Evolutionary conservation across 768 basidiomycete genomes (phyloP).

Genomic region (Hortiboletus campestris): DNA sequence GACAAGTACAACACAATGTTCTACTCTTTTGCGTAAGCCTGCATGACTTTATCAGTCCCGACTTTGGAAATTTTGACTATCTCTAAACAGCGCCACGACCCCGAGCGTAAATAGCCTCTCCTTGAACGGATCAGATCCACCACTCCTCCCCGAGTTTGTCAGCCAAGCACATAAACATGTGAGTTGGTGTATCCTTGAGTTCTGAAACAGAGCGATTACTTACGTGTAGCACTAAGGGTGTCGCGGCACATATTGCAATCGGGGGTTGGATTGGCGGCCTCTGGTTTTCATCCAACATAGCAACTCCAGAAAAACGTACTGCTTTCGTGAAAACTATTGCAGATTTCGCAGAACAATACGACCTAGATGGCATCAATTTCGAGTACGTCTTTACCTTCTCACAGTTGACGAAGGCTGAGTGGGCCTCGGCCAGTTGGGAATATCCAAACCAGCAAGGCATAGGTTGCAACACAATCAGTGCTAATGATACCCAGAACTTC

Average conservation of each 20-base stretch:
- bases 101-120: conserved; percentile 31
- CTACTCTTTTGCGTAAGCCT: conserved; percentile 63
- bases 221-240: conserved; percentile 38
- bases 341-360: conserved; percentile 46
- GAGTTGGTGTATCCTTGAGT: conserved; percentile 3
- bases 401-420: not conserved
- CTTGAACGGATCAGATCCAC: conserved; percentile 43
- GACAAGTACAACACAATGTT: conserved; percentile 63
- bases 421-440: conserved; percentile 68
- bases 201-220: not conserved
- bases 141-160: conserved; percentile 58
- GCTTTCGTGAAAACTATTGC: conserved; percentile 62
- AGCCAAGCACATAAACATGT: conserved; percentile 38
- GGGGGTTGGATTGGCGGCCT: conserved; percentile 70
- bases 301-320: conserved; percentile 54
- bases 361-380: conserved; percentile 53
- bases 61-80: not conserved
- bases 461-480: conserved; percentile 60
- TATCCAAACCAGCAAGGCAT: conserved; percentile 69
- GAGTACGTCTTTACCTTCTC: conserved; percentile 17
- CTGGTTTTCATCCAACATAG: conserved; percentile 63
- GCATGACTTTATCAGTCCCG: not conserved
- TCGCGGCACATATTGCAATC: conserved; percentile 56
- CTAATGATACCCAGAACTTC: conserved; percentile 71
- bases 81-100: conserved; percentile 32